Evolutionary conservation across 2,329 filamentous ascomycete genomes (phyloP).

Genomic region (Xylaria sp.): DNA sequence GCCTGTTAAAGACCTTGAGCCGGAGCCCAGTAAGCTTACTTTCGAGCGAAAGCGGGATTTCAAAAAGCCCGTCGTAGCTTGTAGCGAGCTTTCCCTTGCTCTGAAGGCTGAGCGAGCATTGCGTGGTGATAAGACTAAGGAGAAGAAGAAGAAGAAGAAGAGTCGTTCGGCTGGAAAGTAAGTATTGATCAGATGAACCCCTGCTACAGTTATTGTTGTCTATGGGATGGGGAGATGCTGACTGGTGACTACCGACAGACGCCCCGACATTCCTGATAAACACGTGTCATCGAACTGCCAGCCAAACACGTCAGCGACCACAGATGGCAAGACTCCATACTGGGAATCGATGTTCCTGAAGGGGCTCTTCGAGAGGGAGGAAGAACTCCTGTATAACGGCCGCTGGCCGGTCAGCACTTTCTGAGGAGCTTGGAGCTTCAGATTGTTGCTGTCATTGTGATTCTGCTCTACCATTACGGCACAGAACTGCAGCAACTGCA

Average conservation of each 20-base stretch:
- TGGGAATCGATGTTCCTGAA: slow-evolving; percentile 17
- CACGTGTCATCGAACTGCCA: background rate
- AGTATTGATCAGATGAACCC: background rate
- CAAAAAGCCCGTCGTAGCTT: no score
- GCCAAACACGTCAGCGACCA: no score
- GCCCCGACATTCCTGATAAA: background rate
- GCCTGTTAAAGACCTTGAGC: background rate
- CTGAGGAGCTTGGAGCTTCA: background rate
- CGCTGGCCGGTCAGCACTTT: slow-evolving; percentile 17
- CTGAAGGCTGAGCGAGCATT: background rate
- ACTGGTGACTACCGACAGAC: background rate
- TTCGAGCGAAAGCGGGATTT: slow-evolving; percentile 8
- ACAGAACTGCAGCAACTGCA: background rate
- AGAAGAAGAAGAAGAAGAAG: background rate
- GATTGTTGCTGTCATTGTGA: background rate
- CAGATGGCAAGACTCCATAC: background rate
- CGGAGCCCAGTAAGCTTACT: background rate
- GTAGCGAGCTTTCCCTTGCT: no score
- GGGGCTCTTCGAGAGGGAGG: slow-evolving; percentile 14
- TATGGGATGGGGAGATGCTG: background rate
- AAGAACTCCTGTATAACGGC: slow-evolving; percentile 15
- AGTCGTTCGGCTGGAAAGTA: background rate
- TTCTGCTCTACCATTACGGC: background rate
- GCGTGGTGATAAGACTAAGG: background rate
- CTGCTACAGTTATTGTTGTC: background rate